Percentiles rank a stretch among this genome's conserved stretches.
phyloP scores from a whole-genome alignment of 805 yeast genomes.

The Zygosaccharomyces pseudorouxii region DNA sequence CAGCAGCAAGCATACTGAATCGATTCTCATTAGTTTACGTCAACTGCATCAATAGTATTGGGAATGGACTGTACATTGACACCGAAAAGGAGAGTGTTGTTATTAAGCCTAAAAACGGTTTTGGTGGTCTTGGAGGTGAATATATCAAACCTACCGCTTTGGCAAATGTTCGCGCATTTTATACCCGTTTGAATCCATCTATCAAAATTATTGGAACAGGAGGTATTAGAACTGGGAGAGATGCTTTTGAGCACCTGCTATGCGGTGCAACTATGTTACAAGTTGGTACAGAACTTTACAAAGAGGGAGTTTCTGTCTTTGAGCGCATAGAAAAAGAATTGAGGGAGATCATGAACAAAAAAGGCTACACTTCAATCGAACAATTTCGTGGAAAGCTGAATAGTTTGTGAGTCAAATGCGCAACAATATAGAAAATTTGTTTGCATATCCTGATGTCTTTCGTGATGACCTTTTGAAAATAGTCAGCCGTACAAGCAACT shows the following conservation, averaged over 20 bases:
- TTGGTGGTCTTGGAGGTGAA: conserved; percentile 35
- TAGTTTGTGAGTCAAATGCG: conserved; percentile 13
- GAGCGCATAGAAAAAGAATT: conserved; percentile 24
- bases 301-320: conserved; percentile 29
- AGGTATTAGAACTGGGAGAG: conserved; percentile 30
- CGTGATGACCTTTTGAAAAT: too few relatives aligned
- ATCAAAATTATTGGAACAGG: conserved; percentile 33
- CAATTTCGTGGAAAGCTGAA: conserved; percentile 32
- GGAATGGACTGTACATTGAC: conserved; percentile 32
- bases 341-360: conserved; percentile 23
- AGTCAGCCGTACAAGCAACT: too few relatives aligned
- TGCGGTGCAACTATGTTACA: conserved; percentile 34
- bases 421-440: too few relatives aligned
- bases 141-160: conserved; percentile 34
- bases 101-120: conserved; percentile 32
- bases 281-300: conserved; percentile 29
- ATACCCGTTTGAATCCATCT: conserved; percentile 28
- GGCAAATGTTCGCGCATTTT: conserved; percentile 34
- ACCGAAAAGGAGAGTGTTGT: conserved; percentile 30
- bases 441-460: too few relatives aligned
- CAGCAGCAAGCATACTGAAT: conserved; percentile 27
- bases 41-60: conserved; percentile 31
- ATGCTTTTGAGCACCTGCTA: conserved; percentile 32
- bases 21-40: conserved; percentile 29
- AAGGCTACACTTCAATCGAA: conserved; percentile 30